Conservation (phyloP, 768 basidiomycete genomes). For the Asterophora lycoperdoides region DNA sequence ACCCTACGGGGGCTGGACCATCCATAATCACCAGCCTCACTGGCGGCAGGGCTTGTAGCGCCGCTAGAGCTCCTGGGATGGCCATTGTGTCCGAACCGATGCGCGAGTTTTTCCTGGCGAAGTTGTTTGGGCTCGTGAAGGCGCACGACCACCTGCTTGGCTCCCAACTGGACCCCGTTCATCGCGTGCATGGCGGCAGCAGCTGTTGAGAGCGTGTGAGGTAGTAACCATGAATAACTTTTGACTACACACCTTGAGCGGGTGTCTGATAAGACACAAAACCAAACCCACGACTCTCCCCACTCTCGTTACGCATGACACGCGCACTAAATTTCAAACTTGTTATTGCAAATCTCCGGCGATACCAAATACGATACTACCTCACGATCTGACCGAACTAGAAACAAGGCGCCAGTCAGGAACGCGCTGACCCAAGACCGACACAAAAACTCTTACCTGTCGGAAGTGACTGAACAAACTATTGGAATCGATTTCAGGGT, state of each 20-base stretch:
- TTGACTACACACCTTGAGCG: conserved; percentile 57
- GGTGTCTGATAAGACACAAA: conserved; percentile 87
- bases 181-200: conserved; percentile 69
- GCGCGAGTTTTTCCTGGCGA: conserved; percentile 85
- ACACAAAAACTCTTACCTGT: conserved; percentile 42
- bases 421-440: conserved; percentile 1
- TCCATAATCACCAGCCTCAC: conserved; percentile 75
- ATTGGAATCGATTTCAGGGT: conserved; percentile 82
- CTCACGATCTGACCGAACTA: conserved; percentile 90
- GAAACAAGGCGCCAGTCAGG: conserved; percentile 2
- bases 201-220: conserved; percentile 39
- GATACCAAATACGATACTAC: conserved; percentile 31
- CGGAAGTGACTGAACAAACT: conserved; percentile 80
- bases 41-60: conserved; percentile 79
- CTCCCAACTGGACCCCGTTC: conserved; percentile 71
- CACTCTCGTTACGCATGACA: conserved; percentile 84
- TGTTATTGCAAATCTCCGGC: background rate
- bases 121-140: conserved; percentile 89
- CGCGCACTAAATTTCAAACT: conserved; percentile 56
- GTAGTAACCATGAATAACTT: background rate
- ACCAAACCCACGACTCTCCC: conserved; percentile 83
- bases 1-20: conserved; percentile 68
- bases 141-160: conserved; percentile 79
- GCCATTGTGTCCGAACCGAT: conserved; percentile 74
- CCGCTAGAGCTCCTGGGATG: conserved; percentile 80